Base-by-base conservation (phyloP, 805 yeast species). In the Kuraishia cidri region DNA sequence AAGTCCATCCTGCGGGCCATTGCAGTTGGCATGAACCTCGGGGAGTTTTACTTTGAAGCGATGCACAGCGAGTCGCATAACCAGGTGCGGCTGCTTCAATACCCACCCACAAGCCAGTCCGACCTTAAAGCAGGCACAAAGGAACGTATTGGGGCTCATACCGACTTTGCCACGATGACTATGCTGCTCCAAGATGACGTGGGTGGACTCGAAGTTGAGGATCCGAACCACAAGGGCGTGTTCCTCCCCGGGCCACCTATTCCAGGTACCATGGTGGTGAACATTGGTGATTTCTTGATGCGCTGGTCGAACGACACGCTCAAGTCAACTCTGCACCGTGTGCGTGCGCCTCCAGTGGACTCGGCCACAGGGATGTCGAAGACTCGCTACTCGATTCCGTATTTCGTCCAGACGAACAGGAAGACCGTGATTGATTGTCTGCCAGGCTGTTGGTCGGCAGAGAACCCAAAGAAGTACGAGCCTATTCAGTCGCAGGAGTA, bases 271-370 rank as follows among this genome's bases (percentile, higher is more conserved):
- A 62, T 83, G 12, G 73, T 83, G 21, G 85, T 84, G 19, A 83
- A 83, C 48, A 79, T 84, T 43, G 90, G 79, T 3, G 94, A 84
- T 53, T 78, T 75, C 41, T 58, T 83, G 37, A 71, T 82, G 34
- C 80, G 77, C 49, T 84, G 94, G 94, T 79, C 94, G 0, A 79
- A 79, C 14, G 87, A 87, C 2, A 54, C 79, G 16, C 61, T 83
- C 45, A 79, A 74, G 47, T 77, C 87, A 2, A 80, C 94, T 1
- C 55, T 79, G 17, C 94, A 83, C 50, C 60, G 94, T 42, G 86
- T 79, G 24, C 66, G 60, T 47, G 83, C 69, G 55, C 84, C 77
- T 47, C 41, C 68, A 52, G 39, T 3, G 54, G 48, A 4, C 14
- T 10, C 24, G 4, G 14, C 16, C 13, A 25, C 77, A 51, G 54